These are phyloP conservation scores for Adenanthera pavonina DNA, from an alignment of 306 rosid species.

Conservation along the genomic window DNA sequence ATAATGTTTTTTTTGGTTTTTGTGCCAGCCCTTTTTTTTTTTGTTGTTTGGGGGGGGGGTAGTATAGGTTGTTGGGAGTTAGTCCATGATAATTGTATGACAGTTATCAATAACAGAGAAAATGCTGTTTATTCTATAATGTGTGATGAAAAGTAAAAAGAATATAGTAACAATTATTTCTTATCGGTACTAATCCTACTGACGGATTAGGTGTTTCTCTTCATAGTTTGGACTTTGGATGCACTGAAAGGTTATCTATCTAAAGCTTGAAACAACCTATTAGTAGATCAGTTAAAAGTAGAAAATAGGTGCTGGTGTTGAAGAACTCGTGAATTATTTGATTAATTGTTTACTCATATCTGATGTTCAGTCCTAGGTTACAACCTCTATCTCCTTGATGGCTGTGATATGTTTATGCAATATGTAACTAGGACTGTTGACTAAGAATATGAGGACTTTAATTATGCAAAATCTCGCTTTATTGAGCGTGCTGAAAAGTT, in stretches of 20 bases:
- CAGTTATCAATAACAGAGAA: too few relatives aligned
- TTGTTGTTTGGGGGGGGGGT: too few relatives aligned
- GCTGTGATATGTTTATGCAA: constrained; percentile 88
- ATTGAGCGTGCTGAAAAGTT: constrained; percentile 98
- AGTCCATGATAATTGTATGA: too few relatives aligned
- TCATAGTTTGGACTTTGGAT: background rate
- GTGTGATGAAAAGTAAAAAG: too few relatives aligned
- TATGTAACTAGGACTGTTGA: constrained; percentile 93
- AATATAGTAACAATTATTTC: too few relatives aligned
- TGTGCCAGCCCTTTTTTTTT: too few relatives aligned
- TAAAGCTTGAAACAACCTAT: too few relatives aligned
- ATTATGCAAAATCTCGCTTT: constrained; percentile 83
- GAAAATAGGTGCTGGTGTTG: background rate
- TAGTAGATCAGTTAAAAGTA: background rate
- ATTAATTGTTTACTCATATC: background rate
- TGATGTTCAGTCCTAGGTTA: constrained; percentile 75
- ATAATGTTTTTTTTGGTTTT: too few relatives aligned
- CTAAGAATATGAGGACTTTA: constrained; percentile 85
- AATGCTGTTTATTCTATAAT: too few relatives aligned
- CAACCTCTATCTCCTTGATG: constrained; percentile 93
- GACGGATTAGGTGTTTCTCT: background rate
- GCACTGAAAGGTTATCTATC: constrained; percentile 4
- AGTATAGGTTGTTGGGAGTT: too few relatives aligned
- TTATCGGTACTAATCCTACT: background rate
- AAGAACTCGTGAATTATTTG: background rate